Base-by-base conservation (phyloP, 345 rosid species). In the Salix koriyanagi region DNA sequence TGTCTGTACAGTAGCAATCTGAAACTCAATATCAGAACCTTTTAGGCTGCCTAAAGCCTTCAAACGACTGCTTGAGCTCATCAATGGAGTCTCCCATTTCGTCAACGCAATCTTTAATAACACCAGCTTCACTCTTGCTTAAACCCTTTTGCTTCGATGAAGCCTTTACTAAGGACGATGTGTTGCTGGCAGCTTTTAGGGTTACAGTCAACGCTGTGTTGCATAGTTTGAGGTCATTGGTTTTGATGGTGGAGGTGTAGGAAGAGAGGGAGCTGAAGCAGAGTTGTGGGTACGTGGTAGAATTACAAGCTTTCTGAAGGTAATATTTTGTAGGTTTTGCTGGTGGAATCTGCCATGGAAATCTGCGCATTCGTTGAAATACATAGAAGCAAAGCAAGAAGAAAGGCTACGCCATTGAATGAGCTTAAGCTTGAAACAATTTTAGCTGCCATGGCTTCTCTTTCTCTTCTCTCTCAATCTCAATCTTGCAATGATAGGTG, bases 241-340 rank as follows among this genome's bases (percentile, higher is more conserved):
- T 80, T 77, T 89, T 76, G 73, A 94, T 82, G 34, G 76, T 46
- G 18, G 89, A 65, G 44, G 89, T 81, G 68, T 85, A 86, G 7
- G 90, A 67, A 46, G 90, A 85, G 73, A 94, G 91, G 16, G 80
- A 76, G 52, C 67, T 75, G 88, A 86, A 84, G 87, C 98, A 94
- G 48, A 84, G 80, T 6, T 60, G 48, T 3, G 97, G 91, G 70
- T 84, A 86, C 30, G 84, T 80, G 54, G 97, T 87, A 6, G 91
- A 75, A 19, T 78, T 80, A 84, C 97, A 92, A 2, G 89, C 86
- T 15, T 78, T 86, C 71, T 82, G 81, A 12, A 92, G 81, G 83
- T 78, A 92, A 6, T 70, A n/a, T 83, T 58, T 56, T 84, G 92
- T 86, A 88, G 28, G 76, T 65, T 6, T 82, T 67, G 65, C 30